These are phyloP conservation scores for Astrephomene gubernaculifera DNA, from an alignment of 139 green algal genomes.

Conservation along the genomic window DNA sequence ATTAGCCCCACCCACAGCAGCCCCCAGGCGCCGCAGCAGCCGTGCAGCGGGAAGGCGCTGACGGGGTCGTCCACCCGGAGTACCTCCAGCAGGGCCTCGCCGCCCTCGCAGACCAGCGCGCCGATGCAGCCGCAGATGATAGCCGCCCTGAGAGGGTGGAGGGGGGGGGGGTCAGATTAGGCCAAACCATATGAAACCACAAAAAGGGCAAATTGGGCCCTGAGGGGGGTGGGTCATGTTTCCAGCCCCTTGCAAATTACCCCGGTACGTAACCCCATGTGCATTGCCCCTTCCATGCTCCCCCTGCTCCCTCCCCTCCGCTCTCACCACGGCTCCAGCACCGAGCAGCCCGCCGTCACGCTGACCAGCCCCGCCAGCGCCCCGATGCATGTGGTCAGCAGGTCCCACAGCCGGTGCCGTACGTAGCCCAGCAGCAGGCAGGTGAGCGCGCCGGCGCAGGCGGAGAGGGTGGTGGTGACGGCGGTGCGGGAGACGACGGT, in stretches of 20 bases:
- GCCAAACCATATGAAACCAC: too few species aligned
- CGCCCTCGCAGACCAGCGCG: conserved; percentile 47
- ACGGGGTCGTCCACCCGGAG: conserved; percentile 45
- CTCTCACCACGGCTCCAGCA: conserved; percentile 59
- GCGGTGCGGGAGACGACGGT: conserved; percentile 47
- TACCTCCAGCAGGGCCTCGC: conserved; percentile 47
- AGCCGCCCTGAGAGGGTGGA: conserved; percentile 52
- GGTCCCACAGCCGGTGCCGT: conserved; percentile 49
- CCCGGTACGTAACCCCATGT: too few species aligned
- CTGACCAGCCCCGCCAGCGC: conserved; percentile 67
- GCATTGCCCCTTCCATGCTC: not conserved
- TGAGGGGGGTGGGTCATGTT: too few species aligned
- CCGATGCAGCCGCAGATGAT: conserved; percentile 65
- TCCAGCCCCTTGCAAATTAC: too few species aligned
- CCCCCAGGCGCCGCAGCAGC: conserved; percentile 59
- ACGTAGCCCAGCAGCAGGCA: conserved; percentile 18
- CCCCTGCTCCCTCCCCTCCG: not conserved
- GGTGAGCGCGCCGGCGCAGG: conserved; percentile 46
- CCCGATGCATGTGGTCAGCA: conserved; percentile 46
- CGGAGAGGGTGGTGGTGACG: conserved; percentile 78
- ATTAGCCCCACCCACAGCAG: conserved; percentile 58
- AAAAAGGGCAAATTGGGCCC: too few species aligned
- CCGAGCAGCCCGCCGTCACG: conserved; percentile 65
- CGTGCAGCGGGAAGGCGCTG: conserved; percentile 52
- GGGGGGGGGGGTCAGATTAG: not conserved